Percentiles rank a stretch among this genome's conserved stretches.
phyloP scores from a whole-genome alignment of 176 grass and related monocot species.

The Carex myosuroides region DNA sequence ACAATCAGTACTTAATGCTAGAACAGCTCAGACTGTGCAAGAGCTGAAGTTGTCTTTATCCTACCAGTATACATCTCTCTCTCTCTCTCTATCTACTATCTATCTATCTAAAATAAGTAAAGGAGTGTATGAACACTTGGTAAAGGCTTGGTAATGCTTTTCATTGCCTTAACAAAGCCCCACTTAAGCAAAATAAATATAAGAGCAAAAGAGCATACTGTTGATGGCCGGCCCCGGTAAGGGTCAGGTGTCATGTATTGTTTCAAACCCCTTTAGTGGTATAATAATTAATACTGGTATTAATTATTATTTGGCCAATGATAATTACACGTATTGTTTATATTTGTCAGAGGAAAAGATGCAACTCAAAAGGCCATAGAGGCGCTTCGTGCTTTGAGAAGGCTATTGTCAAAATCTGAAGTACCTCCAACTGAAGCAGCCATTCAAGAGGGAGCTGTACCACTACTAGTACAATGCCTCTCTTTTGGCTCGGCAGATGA shows the following conservation, averaged over 20 bases:
- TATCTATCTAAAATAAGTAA: not conserved
- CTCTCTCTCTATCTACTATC: not conserved
- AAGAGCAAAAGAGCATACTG: not conserved
- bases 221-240: not conserved
- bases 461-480: conserved; percentile 77
- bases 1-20: conserved; percentile 47
- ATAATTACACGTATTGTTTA: not conserved
- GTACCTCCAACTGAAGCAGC: conserved; percentile 77
- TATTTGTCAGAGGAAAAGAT: conserved; percentile 59
- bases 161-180: not conserved
- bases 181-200: not conserved
- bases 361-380: conserved; percentile 71
- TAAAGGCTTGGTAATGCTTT: not conserved
- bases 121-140: not conserved
- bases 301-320: not conserved
- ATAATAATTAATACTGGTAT: conserved; percentile 4
- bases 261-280: not conserved
- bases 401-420: conserved; percentile 80
- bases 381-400: conserved; percentile 60
- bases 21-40: conserved; percentile 59
- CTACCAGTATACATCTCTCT: conserved; percentile 50
- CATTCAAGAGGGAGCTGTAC: conserved; percentile 71
- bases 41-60: conserved; percentile 59
- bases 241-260: not conserved
- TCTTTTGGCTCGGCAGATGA: conserved; percentile 92